phyloP scores from a whole-genome alignment of 805 yeast species.

The Candida broadrunensis region DNA sequence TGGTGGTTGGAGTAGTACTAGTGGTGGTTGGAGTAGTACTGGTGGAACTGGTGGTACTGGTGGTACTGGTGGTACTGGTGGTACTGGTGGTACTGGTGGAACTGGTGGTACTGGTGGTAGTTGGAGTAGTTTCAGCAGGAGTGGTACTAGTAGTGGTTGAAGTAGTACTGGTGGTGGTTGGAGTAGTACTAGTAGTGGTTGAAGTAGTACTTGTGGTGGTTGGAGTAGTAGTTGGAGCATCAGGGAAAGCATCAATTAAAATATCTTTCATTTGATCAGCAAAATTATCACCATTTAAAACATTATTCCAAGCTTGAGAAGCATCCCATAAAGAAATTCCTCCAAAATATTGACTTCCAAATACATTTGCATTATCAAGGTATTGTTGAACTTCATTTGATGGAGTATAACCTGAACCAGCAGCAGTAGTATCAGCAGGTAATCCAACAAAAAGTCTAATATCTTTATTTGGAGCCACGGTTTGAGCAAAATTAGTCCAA shows the following conservation, averaged over 20 bases:
- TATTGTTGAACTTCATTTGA: constrained; percentile 16
- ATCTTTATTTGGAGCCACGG: constrained; percentile 26
- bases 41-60: constrained; percentile 1
- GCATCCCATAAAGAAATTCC: constrained; percentile 89
- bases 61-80: constrained; percentile 3
- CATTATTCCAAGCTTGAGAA: constrained; percentile 42
- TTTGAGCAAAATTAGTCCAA: constrained; percentile 30
- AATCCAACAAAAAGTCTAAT: constrained; percentile 32
- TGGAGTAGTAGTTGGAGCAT: constrained; percentile 9
- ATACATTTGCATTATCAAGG: constrained; percentile 10
- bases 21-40: constrained; percentile 1
- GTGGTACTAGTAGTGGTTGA: constrained; percentile 5
- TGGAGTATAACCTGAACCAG: constrained; percentile 31
- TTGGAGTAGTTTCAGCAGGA: constrained; percentile 2
- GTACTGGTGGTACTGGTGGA: constrained; percentile 4
- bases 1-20: background rate
- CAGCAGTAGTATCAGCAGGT: constrained; percentile 30
- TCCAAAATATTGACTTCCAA: constrained; percentile 42
- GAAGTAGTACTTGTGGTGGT: constrained; percentile 4
- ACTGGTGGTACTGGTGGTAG: constrained; percentile 3
- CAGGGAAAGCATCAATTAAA: constrained; percentile 19
- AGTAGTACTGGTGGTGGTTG: constrained; percentile 3
- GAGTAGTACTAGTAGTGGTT: constrained; percentile 3
- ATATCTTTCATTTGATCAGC: constrained; percentile 40
- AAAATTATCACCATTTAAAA: constrained; percentile 16